Evolutionary conservation across 306 rosid genomes (phyloP).

Genomic region (Alnus glutinosa): DNA sequence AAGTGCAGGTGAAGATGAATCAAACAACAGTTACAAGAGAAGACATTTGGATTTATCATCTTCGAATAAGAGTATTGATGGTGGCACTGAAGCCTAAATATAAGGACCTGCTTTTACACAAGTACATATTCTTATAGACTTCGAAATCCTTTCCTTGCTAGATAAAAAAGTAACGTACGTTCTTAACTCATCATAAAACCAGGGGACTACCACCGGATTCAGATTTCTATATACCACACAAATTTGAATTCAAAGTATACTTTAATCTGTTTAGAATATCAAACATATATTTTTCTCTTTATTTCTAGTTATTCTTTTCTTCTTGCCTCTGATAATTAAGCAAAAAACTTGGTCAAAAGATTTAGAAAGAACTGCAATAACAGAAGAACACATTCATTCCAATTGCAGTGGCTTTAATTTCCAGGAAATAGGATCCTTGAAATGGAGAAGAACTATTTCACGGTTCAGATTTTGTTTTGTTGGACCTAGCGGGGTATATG

Average conservation of each 20-base stretch:
- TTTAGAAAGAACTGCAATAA: neutral
- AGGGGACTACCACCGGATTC: neutral
- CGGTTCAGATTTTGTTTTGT: no score
- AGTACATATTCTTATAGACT: neutral
- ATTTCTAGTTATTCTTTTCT: no score
- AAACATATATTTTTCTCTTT: neutral
- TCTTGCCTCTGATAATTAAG: neutral
- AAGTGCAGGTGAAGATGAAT: slow-evolving; percentile 37
- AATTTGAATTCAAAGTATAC: neutral
- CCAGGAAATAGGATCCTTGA: no score
- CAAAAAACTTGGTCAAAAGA: neutral
- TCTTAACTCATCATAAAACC: no score
- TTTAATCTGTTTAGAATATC: neutral
- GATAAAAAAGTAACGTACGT: no score
- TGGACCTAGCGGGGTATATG: no score
- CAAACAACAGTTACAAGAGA: slow-evolving; percentile 32
- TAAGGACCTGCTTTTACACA: neutral
- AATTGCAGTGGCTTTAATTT: no score
- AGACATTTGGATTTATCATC: slow-evolving; percentile 27
- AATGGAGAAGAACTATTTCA: no score
- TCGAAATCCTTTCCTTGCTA: neutral
- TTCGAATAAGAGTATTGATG: neutral
- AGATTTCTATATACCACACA: neutral
- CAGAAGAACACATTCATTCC: no score
- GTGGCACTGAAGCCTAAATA: neutral